phyloP scores from a whole-genome alignment of 2,329 filamentous ascomycete species.

The Sarocladium kiliense region DNA sequence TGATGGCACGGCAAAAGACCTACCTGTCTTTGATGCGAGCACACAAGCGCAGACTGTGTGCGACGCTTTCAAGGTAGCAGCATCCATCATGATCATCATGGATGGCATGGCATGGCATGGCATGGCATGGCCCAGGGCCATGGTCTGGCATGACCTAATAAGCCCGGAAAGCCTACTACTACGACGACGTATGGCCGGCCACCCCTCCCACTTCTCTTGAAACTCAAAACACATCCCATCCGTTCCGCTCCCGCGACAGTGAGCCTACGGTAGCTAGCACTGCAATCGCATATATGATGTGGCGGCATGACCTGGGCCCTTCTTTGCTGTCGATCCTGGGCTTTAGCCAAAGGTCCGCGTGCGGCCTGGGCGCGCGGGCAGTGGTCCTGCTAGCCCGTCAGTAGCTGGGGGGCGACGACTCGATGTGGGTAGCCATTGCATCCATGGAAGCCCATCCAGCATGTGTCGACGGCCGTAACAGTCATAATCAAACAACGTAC shows the following conservation, averaged over 20 bases:
- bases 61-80: no score
- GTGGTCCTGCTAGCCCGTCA: not conserved
- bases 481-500: not conserved
- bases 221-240: not conserved
- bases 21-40: no score
- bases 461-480: not conserved
- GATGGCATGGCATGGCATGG: not conserved
- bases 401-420: not conserved
- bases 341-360: not conserved
- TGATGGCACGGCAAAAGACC: not conserved
- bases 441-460: not conserved
- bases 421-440: not conserved
- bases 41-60: no score
- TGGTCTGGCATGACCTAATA: not conserved
- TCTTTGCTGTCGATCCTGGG: not conserved
- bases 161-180: not conserved
- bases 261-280: not conserved
- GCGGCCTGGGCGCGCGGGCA: constrained; percentile 2
- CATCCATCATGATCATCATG: not conserved
- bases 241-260: not conserved
- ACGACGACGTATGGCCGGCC: not conserved
- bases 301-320: constrained; percentile 1
- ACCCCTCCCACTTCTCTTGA: not conserved
- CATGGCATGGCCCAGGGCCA: no score
- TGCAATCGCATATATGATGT: not conserved